Base-by-base conservation (phyloP, 2,329 filamentous ascomycete species). In the Pleomassaria siparia region DNA sequence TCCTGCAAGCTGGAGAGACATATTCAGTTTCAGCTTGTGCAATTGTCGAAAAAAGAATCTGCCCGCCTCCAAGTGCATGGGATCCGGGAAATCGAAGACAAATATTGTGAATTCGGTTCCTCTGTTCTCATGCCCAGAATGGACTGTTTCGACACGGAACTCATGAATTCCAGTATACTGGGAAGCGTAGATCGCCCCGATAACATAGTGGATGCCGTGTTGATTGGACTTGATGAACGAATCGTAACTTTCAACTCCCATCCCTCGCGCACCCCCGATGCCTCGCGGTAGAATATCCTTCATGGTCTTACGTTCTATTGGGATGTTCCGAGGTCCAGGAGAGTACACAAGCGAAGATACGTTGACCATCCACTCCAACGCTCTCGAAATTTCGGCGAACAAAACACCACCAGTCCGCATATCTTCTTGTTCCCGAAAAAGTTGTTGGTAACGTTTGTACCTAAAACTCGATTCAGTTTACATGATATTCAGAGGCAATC, bases 131-230 rank as follows among this genome's bases (percentile, higher is more conserved):
- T n/a, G n/a, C n/a, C n/a, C n/a, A n/a, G 24, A 32, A 8, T 40
- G 21, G 37, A 26, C 3, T 47, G 40, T 9, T n/a, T 54, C 40
- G 11, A 59, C 47, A 5, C 37, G 55, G 18, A 67, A 56, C 16
- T 61, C 51, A 18, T 50, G 55, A 16, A 69, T 53, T 11, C 57
- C 56, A 16, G 54, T 26, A 33, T 60, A 64, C 21, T 55, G 44
- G 5, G 58, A 40, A 9, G 54, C 4, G 37, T 54, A 58, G 5
- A 67, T 29, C 2, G 62, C 65, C 0, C 53, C 59, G 21, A 69
- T 61, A 1, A 69, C 45, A 24, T 61, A 55, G 42, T 63, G 62
- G 37, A 67, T 60, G 10, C 62, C 59, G 28, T 63, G 58, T 7
- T 60, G 49, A 22, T 4, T 18, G 2, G 22, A 35, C 11, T 42